Conservation (phyloP, 495 filamentous ascomycete genomes). For the Tuber calosporum region DNA sequence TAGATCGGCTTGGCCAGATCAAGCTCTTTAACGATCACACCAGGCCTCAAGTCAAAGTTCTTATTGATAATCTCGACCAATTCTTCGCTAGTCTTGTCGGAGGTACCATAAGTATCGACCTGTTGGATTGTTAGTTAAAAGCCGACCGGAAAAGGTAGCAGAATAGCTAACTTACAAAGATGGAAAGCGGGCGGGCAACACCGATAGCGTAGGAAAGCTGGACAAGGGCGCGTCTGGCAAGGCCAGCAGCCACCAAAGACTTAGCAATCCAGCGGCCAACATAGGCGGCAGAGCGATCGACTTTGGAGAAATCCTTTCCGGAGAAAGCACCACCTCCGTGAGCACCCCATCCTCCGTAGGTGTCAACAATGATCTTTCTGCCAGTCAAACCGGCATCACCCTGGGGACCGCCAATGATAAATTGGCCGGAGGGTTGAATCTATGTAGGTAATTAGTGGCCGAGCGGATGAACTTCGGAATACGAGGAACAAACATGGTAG, state of each 20-base stretch:
- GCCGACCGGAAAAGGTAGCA: constrained; percentile 56
- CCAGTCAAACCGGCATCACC: constrained; percentile 98
- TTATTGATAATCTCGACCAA: constrained; percentile 84
- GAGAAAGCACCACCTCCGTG: constrained; percentile 99
- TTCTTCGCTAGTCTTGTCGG: constrained; percentile 63
- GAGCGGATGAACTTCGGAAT: not conserved
- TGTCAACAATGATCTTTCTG: constrained; percentile 99
- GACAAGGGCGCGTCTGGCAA: constrained; percentile 84
- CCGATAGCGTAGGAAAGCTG: constrained; percentile 99
- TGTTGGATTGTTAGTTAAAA: constrained; percentile 23
- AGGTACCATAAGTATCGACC: constrained; percentile 71
- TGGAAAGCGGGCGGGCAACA: constrained; percentile 89
- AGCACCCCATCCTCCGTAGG: constrained; percentile 99
- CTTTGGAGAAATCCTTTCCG: constrained; percentile 99
- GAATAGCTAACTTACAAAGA: constrained; percentile 54
- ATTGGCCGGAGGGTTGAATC: constrained; percentile 96
- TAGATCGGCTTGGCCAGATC: constrained; percentile 94
- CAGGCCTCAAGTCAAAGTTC: constrained; percentile 95
- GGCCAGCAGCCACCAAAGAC: constrained; percentile 81
- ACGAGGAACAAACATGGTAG: constrained; percentile 64
- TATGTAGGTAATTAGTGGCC: constrained; percentile 43
- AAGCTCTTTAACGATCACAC: constrained; percentile 97
- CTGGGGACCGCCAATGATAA: constrained; percentile 98
- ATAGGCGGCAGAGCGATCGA: constrained; percentile 96
- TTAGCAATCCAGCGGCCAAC: constrained; percentile 97